Evolutionary conservation across 2,329 filamentous ascomycete species (phyloP), one percentile per base, ranked within the genome.

Genomic region (Epichloe baconii): DNA sequence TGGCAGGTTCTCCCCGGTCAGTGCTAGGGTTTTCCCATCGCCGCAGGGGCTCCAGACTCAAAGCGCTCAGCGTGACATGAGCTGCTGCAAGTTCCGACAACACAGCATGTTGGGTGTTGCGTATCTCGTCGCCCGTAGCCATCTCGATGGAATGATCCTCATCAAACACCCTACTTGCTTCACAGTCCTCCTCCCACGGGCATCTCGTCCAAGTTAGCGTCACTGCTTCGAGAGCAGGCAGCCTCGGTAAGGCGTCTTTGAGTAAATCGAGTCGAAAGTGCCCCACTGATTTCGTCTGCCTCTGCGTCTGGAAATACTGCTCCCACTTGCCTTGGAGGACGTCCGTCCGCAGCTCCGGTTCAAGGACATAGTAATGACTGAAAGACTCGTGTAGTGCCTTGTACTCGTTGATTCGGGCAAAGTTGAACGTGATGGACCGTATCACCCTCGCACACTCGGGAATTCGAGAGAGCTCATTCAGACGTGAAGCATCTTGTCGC

Each of bases 401-500:
- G 50, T 70, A 69, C 51, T 67, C 66, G 54, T 70, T 64, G 43
- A 73, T 56, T 46, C 69, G 66, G 51, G 69, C 64, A 49, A 76
- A 66, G 58, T 73, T 73, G 58, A 76, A 67, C 52, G 67, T 70
- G 53, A 75, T 59, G 19, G 68, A 66, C 31, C 64, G 63, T 59
- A 77, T 70, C 52, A 64, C 66, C 43, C 59, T 59, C 48, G 68
- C 66, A 35, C 75, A 67, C 5, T 66, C 68, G 40, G 68, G 64
- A 54, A 73, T 65, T 49, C 61, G 59, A 15, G 73, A 69, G 51
- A 77, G 72, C 47, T 62, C 62, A 51, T 70, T 65, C 19, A 77
- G 64, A 15, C 71, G 66, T 44, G 65, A 62, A 42, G 72, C 65
- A 55, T 76, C 73, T 7, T 72, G 64, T 49, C 68, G 66, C 68